phyloP scores from a whole-genome alignment of 2,329 filamentous ascomycete genomes.

The Pestalotiopsis sp. region DNA sequence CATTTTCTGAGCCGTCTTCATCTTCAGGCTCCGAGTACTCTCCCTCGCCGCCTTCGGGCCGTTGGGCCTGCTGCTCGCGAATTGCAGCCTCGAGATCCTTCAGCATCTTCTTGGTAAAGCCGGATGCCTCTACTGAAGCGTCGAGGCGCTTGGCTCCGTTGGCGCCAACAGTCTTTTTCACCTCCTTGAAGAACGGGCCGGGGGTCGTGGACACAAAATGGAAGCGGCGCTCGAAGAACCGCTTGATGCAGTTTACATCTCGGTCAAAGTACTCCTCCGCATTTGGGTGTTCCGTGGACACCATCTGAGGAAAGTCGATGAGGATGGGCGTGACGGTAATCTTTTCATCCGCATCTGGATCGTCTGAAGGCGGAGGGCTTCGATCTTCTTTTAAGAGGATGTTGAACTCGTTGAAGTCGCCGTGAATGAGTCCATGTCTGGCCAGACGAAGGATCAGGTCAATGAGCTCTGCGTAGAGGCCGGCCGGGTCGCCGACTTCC shows the following conservation, averaged over 20 bases:
- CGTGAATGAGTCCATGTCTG: constrained; percentile 87
- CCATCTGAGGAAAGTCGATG: constrained; percentile 98
- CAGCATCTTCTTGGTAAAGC: constrained; percentile 95
- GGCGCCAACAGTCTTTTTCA: constrained; percentile 72
- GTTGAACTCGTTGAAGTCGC: constrained; percentile 99
- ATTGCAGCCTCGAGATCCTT: constrained; percentile 93
- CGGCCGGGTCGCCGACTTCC: constrained; percentile 78
- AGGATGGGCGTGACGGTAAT: constrained; percentile 75
- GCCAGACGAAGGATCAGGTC: constrained; percentile 83
- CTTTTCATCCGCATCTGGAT: constrained; percentile 23
- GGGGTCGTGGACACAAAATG: constrained; percentile 81
- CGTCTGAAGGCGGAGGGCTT: constrained; percentile 5
- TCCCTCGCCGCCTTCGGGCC: constrained; percentile 40
- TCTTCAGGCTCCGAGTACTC: constrained; percentile 41
- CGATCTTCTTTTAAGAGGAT: constrained; percentile 83
- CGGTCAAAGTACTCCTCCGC: constrained; percentile 98
- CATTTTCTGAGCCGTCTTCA: constrained; percentile 35
- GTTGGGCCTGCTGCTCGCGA: constrained; percentile 67
- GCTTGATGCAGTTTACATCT: constrained; percentile 93
- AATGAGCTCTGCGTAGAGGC: constrained; percentile 91
- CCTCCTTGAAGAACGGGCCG: constrained; percentile 85
- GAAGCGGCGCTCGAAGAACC: constrained; percentile 88
- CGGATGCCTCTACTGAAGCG: constrained; percentile 86
- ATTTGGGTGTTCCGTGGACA: constrained; percentile 91
- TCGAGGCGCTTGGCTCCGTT: constrained; percentile 74